Conservation (phyloP, 2,329 filamentous ascomycete species). For the Monosporascus ibericus region DNA sequence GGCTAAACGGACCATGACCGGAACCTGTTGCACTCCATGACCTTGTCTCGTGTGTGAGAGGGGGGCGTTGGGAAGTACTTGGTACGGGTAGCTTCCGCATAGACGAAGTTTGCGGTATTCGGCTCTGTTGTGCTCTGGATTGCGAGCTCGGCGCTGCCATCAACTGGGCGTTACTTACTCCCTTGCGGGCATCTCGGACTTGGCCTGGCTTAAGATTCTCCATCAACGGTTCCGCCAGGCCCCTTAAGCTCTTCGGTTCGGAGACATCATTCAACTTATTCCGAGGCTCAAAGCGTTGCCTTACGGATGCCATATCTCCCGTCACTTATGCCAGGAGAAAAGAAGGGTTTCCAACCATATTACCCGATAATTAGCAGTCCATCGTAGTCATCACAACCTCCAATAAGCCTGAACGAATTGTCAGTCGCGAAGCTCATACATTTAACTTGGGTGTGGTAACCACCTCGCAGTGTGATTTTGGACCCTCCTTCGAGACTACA, state of each 20-base stretch:
- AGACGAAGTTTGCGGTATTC: constrained; percentile 30
- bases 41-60: constrained; percentile 36
- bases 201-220: constrained; percentile 18
- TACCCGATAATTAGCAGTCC: constrained; percentile 14
- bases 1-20: constrained; percentile 24
- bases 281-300: constrained; percentile 19
- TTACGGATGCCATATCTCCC: constrained; percentile 27
- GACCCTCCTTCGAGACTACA: not conserved
- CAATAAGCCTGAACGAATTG: constrained; percentile 5
- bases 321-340: constrained; percentile 9
- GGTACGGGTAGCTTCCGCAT: constrained; percentile 15
- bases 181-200: constrained; percentile 20
- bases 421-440: constrained; percentile 9
- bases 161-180: constrained; percentile 14
- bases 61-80: constrained; percentile 23
- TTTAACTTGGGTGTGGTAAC: not conserved
- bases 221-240: constrained; percentile 20
- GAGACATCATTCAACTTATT: constrained; percentile 18
- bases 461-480: not conserved
- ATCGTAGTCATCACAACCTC: constrained; percentile 12
- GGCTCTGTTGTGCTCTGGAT: constrained; percentile 23
- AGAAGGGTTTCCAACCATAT: constrained; percentile 16
- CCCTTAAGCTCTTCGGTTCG: constrained; percentile 20
- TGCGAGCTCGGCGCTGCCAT: constrained; percentile 15
- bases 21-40: constrained; percentile 33